These are phyloP conservation scores for Tuber umbilicatum DNA, from an alignment of 495 filamentous ascomycete genomes.

Conservation along the genomic window DNA sequence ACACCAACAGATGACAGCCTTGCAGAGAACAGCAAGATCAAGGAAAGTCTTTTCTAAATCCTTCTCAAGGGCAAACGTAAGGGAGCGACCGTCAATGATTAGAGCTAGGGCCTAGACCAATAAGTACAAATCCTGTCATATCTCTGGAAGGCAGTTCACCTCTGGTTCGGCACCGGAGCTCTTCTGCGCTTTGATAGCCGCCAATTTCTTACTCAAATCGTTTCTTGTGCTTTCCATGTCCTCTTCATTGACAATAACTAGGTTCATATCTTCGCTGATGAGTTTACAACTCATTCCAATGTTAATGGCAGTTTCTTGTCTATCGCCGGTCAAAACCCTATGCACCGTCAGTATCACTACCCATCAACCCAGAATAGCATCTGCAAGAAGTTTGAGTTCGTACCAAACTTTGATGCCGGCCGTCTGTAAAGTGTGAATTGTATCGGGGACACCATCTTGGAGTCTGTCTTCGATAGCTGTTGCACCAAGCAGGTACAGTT, in stretches of 20 bases:
- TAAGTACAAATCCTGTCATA: conserved; percentile 10
- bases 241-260: conserved; percentile 94
- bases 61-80: conserved; percentile 89
- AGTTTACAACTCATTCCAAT: conserved; percentile 99
- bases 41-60: conserved; percentile 90
- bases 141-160: conserved; percentile 5
- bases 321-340: conserved; percentile 83
- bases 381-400: not conserved
- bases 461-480: conserved; percentile 96
- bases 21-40: conserved; percentile 90
- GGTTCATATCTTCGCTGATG: conserved; percentile 96
- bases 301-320: conserved; percentile 98
- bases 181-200: conserved; percentile 70
- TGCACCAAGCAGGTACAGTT: conserved; percentile 84
- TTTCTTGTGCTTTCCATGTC: conserved; percentile 64
- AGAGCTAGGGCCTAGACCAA: conserved; percentile 60
- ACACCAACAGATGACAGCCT: conserved; percentile 94
- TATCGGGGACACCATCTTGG: conserved; percentile 97
- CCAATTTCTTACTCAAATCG: conserved; percentile 85
- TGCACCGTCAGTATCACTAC: conserved; percentile 1
- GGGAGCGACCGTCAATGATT: conserved; percentile 92
- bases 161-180: conserved; percentile 70
- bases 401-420: conserved; percentile 96
- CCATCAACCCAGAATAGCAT: not conserved
- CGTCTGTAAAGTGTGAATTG: conserved; percentile 92